Evolutionary conservation across 2,329 filamentous ascomycete genomes (phyloP).

Genomic region (Curvularia hawaiiensis): DNA sequence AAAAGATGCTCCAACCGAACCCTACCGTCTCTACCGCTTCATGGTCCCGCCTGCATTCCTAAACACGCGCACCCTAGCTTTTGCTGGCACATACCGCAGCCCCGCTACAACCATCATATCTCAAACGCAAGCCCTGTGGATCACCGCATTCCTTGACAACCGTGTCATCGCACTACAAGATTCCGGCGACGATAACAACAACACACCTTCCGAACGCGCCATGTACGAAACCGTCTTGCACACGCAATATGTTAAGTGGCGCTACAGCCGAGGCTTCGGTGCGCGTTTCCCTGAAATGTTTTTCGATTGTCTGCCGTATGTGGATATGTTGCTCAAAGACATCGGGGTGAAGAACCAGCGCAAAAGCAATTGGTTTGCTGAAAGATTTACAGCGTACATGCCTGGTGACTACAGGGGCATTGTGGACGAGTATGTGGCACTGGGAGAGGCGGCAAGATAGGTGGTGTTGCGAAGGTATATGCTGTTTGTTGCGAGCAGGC

Average conservation of each 20-base stretch:
- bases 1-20: conserved; percentile 15
- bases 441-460: neutral
- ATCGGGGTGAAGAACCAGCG: conserved; percentile 25
- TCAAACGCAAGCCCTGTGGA: conserved; percentile 50
- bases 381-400: conserved; percentile 28
- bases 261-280: conserved; percentile 38
- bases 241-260: conserved; percentile 39
- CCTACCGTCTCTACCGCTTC: conserved; percentile 54
- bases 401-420: conserved; percentile 33
- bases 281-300: conserved; percentile 35
- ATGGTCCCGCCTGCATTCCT: conserved; percentile 47
- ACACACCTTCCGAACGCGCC: conserved; percentile 12
- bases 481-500: neutral
- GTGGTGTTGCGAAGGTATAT: neutral
- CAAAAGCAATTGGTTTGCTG: conserved; percentile 26
- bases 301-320: conserved; percentile 38
- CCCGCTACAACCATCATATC: conserved; percentile 46
- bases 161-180: conserved; percentile 42
- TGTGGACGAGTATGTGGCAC: conserved; percentile 24
- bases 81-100: conserved; percentile 48
- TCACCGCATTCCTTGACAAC: conserved; percentile 66
- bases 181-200: neutral
- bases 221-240: conserved; percentile 38
- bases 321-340: conserved; percentile 32
- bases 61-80: conserved; percentile 46